phyloP scores from a whole-genome alignment of 768 basidiomycete genomes.

The Aureoboletus auriporus region DNA sequence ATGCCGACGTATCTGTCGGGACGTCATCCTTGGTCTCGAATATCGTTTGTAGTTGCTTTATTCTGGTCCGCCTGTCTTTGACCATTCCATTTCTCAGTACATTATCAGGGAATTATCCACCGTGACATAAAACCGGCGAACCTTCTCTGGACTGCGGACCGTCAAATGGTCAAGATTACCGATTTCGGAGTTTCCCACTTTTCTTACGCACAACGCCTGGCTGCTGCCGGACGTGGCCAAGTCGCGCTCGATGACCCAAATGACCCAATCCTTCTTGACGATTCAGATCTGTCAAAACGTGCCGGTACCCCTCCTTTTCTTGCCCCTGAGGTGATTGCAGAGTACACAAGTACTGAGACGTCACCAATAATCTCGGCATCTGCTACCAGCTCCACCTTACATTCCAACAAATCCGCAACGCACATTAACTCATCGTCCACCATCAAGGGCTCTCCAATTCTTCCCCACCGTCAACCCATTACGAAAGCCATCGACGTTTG shows the following conservation, averaged over 20 bases:
- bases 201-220: constrained; percentile 81
- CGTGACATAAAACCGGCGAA: constrained; percentile 99
- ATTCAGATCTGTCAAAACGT: constrained; percentile 82
- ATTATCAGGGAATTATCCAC: constrained; percentile 97
- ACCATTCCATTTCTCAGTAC: constrained; percentile 52
- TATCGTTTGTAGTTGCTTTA: constrained; percentile 64
- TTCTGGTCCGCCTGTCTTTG: background rate
- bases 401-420: constrained; percentile 25
- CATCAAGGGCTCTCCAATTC: constrained; percentile 22
- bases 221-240: constrained; percentile 48
- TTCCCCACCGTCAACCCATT: constrained; percentile 47
- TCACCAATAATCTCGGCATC: constrained; percentile 31
- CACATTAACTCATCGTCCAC: constrained; percentile 30
- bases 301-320: constrained; percentile 96
- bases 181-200: constrained; percentile 99
- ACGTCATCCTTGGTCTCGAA: constrained; percentile 91
- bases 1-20: constrained; percentile 83
- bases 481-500: constrained; percentile 96
- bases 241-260: constrained; percentile 40
- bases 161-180: constrained; percentile 89
- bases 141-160: constrained; percentile 85
- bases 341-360: constrained; percentile 41
- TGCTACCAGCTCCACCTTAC: constrained; percentile 28
- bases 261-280: constrained; percentile 72
- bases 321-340: constrained; percentile 90